Base-by-base conservation (phyloP, 345 rosid species). In the Linum tenue region DNA sequence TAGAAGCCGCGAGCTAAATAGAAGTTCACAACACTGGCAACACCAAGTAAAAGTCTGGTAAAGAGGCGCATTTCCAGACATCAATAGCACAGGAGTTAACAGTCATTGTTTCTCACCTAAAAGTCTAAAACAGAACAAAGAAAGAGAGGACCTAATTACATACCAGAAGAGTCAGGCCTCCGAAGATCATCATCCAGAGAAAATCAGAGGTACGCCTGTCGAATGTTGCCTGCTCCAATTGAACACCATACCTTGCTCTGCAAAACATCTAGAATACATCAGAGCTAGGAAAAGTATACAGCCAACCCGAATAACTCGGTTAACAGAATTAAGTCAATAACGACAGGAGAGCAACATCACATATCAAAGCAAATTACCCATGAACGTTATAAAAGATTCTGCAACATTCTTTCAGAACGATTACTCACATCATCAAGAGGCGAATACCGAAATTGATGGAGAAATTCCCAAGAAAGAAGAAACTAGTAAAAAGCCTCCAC, bases 221-320 rank as follows among this genome's bases (percentile, higher is more conserved):
- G 75, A 92, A 92, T 15, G 97, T 91, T 62, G 94, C 98, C 73
- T 81, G 76, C 82, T 90, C 97, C 17, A 92, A 81, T 68, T 83
- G 91, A 77, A 92, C 97, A 68, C 96, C 97, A 80, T 92, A 90
- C 70, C 98, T 86, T 64, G 91, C 94, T 81, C 98, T 90, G 82
- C 37, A 1, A 37, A 37, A 37, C 22, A 5, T 10, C 22, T 37
- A 2, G 38, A 2, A 4, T 2, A 16, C 12, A 57, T 17, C 60
- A 57, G 37, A 57, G 31, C 31, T 22, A 22, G 22, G 38, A 35
- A 57, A 57, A 5, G 22, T 57, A 57, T 31, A 4, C 5, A 12
- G 8, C 36, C 22, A 22, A 17, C 60, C 16, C 1, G 38, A 3
- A 17, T 10, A 1, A 3, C 16, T 3, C 12, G 22, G 3, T 9